Base-by-base conservation (phyloP, 495 filamentous ascomycete genomes). In the Amphirosellinia nigrospora region DNA sequence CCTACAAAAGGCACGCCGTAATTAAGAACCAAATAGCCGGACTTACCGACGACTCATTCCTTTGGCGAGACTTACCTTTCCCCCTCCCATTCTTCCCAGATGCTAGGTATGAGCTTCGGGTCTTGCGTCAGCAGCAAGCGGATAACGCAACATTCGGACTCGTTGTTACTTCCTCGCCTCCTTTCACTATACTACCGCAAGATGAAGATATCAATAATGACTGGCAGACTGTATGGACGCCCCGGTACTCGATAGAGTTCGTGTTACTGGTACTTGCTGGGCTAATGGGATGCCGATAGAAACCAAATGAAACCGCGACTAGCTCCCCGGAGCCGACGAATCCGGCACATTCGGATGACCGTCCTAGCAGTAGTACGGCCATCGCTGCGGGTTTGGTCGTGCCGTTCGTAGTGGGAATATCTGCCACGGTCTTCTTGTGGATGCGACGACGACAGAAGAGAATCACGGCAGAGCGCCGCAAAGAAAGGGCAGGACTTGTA, bases 51-150 rank as follows among this genome's bases (percentile, higher is more conserved):
- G 78, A 70, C 46, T 79, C 77, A 21, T 83, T 74, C 65, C 52
- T 70, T 0, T 84, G 82, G 82, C 66, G 71, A 11, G 74, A 70
- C 30, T 69, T 77, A 21, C 82, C 82, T 8, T 82, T 75, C 45
- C 82, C 82, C 6, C 74, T 84, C 3, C 77, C 74, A 0, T 79
- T 78, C 73, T 45, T 81, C 48, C 52, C 70, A 23, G 71, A 70
- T 6, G 81, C 81, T 2, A 68, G 78, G 50, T 84, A 84, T 32
- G 75, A 82, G 67, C 69, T 84, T 59, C 78, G 82, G 62, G 48
- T 83, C 26, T 70, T 75, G 64, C 67, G 67, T 66, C 73, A 71
- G 16, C 56, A 61, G 13, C 63, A 36, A 58, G 67, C n/a, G 16
- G 69, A 38, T 39, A 46, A 68, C 39, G 66, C 53, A 16, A 13